These are phyloP conservation scores for Bruguiera gymnorhiza DNA, from an alignment of 345 rosid species.

Conservation along the genomic window DNA sequence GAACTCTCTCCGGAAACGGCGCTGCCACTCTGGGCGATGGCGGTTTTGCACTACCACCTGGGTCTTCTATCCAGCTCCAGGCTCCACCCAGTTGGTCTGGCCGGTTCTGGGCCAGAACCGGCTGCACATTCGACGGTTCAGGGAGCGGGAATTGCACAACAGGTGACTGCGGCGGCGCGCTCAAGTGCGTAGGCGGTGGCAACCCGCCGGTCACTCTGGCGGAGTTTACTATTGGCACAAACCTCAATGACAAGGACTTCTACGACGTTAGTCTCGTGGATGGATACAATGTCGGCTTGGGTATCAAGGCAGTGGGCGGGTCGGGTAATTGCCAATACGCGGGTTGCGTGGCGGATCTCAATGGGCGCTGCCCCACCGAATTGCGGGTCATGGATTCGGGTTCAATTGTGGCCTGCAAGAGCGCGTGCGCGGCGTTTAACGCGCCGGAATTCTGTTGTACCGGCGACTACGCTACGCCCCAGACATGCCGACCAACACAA, in stretches of 20 bases:
- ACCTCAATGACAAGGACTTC: conserved; percentile 51
- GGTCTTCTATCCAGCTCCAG: conserved; percentile 45
- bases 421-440: conserved; percentile 82
- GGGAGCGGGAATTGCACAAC: conserved; percentile 68
- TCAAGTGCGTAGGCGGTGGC: conserved; percentile 75
- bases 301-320: conserved; percentile 59
- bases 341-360: conserved; percentile 72
- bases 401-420: conserved; percentile 65
- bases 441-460: conserved; percentile 78
- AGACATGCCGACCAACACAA: conserved; percentile 69
- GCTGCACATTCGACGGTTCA: conserved; percentile 64
- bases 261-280: conserved; percentile 94
- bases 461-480: conserved; percentile 63
- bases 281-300: conserved; percentile 83
- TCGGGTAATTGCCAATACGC: conserved; percentile 73
- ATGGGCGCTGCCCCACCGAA: conserved; percentile 59
- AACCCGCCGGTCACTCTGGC: conserved; percentile 63
- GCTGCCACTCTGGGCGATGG: conserved; percentile 62
- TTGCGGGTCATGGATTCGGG: conserved; percentile 51
- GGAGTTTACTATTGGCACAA: conserved; percentile 64
- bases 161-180: conserved; percentile 72
- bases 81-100: conserved; percentile 88
- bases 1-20: conserved; percentile 43
- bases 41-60: conserved; percentile 54
- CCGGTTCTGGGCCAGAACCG: conserved; percentile 83